A percentile compares a stretch with the other conserved stretches of the same genome.
Conservation (phyloP, 495 filamentous ascomycete species). For the Podospora pseudopauciseta region DNA sequence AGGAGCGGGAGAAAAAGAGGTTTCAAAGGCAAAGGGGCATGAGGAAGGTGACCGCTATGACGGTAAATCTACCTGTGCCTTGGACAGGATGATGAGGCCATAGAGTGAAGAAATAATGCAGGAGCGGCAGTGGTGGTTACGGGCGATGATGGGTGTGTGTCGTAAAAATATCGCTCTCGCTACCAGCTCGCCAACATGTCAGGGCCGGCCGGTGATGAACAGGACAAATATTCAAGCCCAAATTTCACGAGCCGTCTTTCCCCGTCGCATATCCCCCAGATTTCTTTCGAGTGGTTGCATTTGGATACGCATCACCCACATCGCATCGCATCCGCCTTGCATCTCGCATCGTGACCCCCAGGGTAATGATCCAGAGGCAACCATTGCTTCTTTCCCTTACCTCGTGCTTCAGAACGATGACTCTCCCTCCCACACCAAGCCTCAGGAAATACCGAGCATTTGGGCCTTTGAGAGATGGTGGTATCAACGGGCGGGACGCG, state of each 20-base stretch:
- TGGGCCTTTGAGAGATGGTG: conserved; percentile 14
- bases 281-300: neutral
- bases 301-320: neutral
- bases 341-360: neutral
- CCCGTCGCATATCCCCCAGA: conserved; percentile 1
- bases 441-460: conserved; percentile 17
- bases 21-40: neutral
- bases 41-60: neutral
- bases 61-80: neutral
- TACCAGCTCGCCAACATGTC: neutral
- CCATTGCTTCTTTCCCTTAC: no score
- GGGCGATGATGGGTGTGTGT: neutral
- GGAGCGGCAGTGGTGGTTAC: neutral
- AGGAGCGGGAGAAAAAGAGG: neutral
- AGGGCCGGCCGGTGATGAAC: neutral
- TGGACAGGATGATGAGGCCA: neutral
- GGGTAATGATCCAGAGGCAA: neutral
- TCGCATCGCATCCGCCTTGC: neutral
- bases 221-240: neutral
- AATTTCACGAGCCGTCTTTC: conserved; percentile 10
- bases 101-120: neutral
- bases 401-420: neutral
- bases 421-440: neutral
- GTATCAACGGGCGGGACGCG: neutral
- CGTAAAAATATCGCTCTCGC: neutral